Evolutionary conservation across 2,329 filamentous ascomycete species (phyloP).

Genomic region (Colletotrichum endophyticum): DNA sequence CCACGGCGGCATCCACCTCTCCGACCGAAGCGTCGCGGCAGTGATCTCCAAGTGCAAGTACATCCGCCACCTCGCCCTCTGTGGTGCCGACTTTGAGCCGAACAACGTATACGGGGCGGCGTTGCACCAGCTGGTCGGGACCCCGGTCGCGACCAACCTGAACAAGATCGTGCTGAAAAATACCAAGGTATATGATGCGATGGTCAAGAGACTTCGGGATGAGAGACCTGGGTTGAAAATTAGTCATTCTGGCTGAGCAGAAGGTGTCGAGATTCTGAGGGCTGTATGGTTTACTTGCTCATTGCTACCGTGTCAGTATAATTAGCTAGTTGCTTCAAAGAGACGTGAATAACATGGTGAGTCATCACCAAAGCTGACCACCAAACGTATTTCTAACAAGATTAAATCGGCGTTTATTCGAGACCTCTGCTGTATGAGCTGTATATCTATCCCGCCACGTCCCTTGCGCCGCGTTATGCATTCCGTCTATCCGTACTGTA

Average conservation of each 20-base stretch:
- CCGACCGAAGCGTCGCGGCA: not conserved
- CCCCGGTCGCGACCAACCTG: not conserved
- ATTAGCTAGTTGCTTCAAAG: not conserved
- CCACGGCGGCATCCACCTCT: not conserved
- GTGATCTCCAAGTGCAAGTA: not conserved
- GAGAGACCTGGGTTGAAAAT: not conserved
- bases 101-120: not conserved
- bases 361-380: not conserved
- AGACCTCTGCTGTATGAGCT: not conserved
- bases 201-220: not conserved
- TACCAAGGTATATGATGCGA: not conserved
- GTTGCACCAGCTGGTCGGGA: not conserved
- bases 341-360: fast-evolving
- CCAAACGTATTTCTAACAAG: not conserved
- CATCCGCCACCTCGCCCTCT: not conserved
- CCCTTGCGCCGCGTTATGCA: constrained; percentile 3
- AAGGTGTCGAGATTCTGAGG: too few relatives aligned
- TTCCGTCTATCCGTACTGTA: constrained; percentile 12
- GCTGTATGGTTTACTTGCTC: not conserved
- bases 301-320: not conserved
- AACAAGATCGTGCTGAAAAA: not conserved
- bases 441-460: constrained; percentile 1
- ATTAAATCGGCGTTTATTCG: not conserved
- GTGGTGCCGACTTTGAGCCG: not conserved
- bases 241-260: not conserved